Evolutionary conservation across 2,329 filamentous ascomycete species (phyloP), one percentile per base, ranked within the genome.

Genomic region (Botryotinia calthae): DNA sequence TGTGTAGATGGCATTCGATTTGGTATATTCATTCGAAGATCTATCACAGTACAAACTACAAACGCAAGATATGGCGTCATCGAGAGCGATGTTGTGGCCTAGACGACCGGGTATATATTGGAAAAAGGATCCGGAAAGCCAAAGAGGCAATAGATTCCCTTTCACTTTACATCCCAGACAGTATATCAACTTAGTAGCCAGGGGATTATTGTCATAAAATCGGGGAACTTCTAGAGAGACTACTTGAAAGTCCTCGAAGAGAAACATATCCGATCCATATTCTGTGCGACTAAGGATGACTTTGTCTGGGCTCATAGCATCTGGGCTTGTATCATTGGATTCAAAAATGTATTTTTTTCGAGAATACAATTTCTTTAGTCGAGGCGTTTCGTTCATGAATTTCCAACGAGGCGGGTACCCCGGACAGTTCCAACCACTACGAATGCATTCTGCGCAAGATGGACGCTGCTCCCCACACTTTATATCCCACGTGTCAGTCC

Each of bases 381-480:
- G 58, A n/a, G 71, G n/a, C 18, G 70, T 67, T 51, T 76, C 75
- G 59, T 76, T 72, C 59, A 76, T 71, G 34, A 76, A 76, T 34
- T 72, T 76, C 72, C 73, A 76, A 31, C 58, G 48, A 4, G 69
- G 25, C 34, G 66, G 46, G 48, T 76, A 75, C 5, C 74, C 74
- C 14, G 74, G 72, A 70, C 76, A 77, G 3, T 22, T 34, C 74
- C 72, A 75, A 20, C 72, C 75, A 62, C 61, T 70, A 18, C 44
- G 71, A n/a, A 76, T 72, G 34, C 76, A 77, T 73, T 73, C 67
- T 42, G 71, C 42, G 34, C 76, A 77, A 48, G 73, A 62, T 58
- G 76, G 76, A n/a, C 58, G 56, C 51, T 75, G 48, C 59, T 76
- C 76, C 63, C 71, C 75, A 67, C 76, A 77, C 75, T 76, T 58